Percentiles rank a stretch among this genome's conserved stretches.
Evolutionary conservation across 108 stramenopile species (phyloP).

Genomic region (Schizochytrium sp.): DNA sequence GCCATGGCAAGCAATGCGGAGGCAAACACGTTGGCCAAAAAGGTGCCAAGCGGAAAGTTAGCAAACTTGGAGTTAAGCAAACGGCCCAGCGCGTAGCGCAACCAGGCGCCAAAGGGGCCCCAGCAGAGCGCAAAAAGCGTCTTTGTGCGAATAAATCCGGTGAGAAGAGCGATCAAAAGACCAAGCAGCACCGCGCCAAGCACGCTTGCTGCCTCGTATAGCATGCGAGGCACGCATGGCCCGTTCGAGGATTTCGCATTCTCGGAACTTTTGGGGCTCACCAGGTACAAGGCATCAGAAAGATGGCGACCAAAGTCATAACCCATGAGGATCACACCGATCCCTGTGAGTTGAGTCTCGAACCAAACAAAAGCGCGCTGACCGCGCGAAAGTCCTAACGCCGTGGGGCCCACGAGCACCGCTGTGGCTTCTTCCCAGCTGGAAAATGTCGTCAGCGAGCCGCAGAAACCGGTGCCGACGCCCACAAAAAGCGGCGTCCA

Average conservation of each 20-base stretch:
- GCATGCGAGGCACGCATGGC: background rate
- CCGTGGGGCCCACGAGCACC: background rate
- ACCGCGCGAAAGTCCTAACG: background rate
- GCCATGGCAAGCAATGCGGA: background rate
- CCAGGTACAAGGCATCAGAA: background rate
- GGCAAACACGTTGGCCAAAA: background rate
- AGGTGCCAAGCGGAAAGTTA: background rate
- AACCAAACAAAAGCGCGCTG: background rate
- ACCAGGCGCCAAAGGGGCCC: background rate
- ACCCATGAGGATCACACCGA: background rate
- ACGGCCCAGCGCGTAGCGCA: background rate
- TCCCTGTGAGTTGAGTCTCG: background rate
- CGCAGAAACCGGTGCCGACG: constrained; percentile 5
- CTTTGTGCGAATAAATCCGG: background rate
- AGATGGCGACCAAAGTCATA: background rate
- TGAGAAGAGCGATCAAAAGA: background rate
- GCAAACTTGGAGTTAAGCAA: background rate
- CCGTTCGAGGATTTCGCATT: background rate
- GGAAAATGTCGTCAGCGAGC: background rate
- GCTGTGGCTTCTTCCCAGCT: background rate
- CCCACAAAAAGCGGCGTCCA: background rate
- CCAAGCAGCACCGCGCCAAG: background rate
- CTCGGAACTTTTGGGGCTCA: background rate
- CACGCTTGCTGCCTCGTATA: background rate
- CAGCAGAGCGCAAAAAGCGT: background rate